Evolutionary conservation across 257 asterid species (phyloP).

Genomic region (Nicotiana paniculata): DNA sequence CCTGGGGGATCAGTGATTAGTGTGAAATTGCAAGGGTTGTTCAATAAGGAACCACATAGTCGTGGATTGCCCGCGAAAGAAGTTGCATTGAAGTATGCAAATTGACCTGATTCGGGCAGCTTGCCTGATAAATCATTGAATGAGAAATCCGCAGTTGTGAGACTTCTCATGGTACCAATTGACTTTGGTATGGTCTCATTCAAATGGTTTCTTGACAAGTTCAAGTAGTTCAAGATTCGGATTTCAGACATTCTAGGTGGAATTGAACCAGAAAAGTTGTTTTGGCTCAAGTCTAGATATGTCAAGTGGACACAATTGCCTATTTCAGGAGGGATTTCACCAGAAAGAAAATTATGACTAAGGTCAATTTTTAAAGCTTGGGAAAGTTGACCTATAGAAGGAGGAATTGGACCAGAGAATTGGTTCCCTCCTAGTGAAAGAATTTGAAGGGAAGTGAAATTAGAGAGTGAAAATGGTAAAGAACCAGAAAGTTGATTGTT

Average conservation of each 20-base stretch:
- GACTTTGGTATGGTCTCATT: constrained; percentile 54
- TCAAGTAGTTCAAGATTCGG: constrained; percentile 66
- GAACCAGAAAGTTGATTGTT: constrained; percentile 66
- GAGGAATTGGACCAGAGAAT: constrained; percentile 69
- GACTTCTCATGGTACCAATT: constrained; percentile 68
- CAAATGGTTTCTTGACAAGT: constrained; percentile 73
- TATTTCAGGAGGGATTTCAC: constrained; percentile 65
- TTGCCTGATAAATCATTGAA: constrained; percentile 78
- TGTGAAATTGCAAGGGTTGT: constrained; percentile 58
- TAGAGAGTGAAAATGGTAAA: constrained; percentile 63
- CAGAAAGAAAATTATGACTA: constrained; percentile 49
- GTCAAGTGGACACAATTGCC: constrained; percentile 63
- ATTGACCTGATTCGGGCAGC: constrained; percentile 84
- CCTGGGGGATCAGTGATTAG: constrained; percentile 11
- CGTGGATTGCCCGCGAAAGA: constrained; percentile 72
- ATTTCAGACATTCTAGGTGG: constrained; percentile 56
- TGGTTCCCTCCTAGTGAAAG: constrained; percentile 57
- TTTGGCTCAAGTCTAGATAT: constrained; percentile 80
- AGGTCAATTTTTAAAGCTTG: constrained; percentile 66
- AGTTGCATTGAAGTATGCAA: constrained; percentile 63
- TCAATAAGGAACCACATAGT: constrained; percentile 62
- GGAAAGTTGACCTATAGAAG: constrained; percentile 64
- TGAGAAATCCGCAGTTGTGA: constrained; percentile 86
- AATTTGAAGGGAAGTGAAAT: constrained; percentile 62
- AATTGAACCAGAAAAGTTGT: constrained; percentile 61